These are phyloP conservation scores for Candida dajiaensis DNA, from an alignment of 805 yeast genomes.

Conservation along the genomic window DNA sequence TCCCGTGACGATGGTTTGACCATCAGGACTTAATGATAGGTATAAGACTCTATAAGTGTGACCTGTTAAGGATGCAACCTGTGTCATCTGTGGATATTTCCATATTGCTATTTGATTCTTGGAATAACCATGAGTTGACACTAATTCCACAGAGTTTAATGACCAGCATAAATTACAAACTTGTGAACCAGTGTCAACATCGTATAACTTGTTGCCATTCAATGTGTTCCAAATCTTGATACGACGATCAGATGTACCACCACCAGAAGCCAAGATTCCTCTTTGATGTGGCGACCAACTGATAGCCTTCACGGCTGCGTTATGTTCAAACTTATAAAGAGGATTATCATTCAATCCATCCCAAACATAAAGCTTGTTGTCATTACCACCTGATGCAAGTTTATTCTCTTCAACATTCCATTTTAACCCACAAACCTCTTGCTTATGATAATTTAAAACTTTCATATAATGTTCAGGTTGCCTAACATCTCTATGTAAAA, in stretches of 20 bases:
- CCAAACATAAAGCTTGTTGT: slow-evolving; percentile 82
- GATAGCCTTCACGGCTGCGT: slow-evolving; percentile 93
- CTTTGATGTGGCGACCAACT: slow-evolving; percentile 98
- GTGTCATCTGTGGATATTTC: slow-evolving; percentile 90
- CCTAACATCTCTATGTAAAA: slow-evolving; percentile 88
- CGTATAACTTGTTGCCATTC: slow-evolving; percentile 66
- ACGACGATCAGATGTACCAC: slow-evolving; percentile 91
- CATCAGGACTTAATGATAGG: slow-evolving; percentile 88
- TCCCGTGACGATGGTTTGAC: slow-evolving; percentile 94
- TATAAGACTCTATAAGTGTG: slow-evolving; percentile 91
- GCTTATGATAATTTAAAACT: slow-evolving; percentile 69
- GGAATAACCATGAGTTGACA: slow-evolving; percentile 92
- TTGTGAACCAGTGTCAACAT: slow-evolving; percentile 93
- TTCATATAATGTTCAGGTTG: slow-evolving; percentile 76
- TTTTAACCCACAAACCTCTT: slow-evolving; percentile 92
- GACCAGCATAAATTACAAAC: slow-evolving; percentile 95
- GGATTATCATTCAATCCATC: slow-evolving; percentile 69
- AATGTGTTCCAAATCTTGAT: slow-evolving; percentile 90
- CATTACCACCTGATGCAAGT: slow-evolving; percentile 94
- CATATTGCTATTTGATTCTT: slow-evolving; percentile 87
- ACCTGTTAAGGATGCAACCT: slow-evolving; percentile 88
- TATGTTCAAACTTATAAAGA: slow-evolving; percentile 74
- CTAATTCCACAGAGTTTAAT: slow-evolving; percentile 83
- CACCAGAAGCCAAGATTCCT: slow-evolving; percentile 91
- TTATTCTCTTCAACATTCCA: slow-evolving; percentile 93